These are phyloP conservation scores for Pythium apleroticum DNA, from an alignment of 352 stramenopile genomes.

Conservation along the genomic window DNA sequence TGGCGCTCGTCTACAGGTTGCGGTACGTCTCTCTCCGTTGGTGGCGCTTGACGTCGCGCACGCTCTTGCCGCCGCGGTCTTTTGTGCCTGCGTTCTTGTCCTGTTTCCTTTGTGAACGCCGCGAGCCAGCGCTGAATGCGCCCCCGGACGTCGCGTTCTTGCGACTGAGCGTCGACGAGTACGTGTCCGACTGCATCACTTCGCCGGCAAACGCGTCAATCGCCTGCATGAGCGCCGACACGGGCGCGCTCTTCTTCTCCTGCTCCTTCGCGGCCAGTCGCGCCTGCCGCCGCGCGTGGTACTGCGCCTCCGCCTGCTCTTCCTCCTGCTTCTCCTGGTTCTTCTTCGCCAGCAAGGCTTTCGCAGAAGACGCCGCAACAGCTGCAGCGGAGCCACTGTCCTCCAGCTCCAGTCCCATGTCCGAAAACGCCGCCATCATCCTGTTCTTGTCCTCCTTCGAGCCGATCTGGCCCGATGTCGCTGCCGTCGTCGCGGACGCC, in stretches of 20 bases:
- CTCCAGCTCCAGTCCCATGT: conserved; percentile 50
- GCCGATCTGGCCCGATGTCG: conserved; percentile 13
- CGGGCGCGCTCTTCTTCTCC: conserved; percentile 23
- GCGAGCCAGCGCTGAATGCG: conserved; percentile 32
- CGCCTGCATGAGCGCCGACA: conserved; percentile 58
- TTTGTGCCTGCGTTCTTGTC: conserved; percentile 36
- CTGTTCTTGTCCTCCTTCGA: conserved; percentile 27
- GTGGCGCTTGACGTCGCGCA: conserved; percentile 38
- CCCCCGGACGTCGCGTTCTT: conserved; percentile 19
- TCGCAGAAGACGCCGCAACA: conserved; percentile 28
- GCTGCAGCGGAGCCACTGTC: conserved; percentile 27
- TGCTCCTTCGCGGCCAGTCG: conserved; percentile 15
- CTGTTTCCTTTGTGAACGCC: conserved; percentile 50
- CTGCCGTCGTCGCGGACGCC: conserved; percentile 2
- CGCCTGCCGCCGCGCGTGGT: conserved; percentile 34
- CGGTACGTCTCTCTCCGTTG: conserved; percentile 68
- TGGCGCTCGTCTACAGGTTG: conserved; percentile 46
- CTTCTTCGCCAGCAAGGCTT: conserved; percentile 57
- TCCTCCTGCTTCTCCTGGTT: conserved; percentile 41
- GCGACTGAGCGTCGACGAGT: conserved; percentile 21
- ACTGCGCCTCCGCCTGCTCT: conserved; percentile 28
- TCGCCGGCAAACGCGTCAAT: conserved; percentile 63
- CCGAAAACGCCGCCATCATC: conserved; percentile 63
- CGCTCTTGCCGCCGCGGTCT: conserved; percentile 30
- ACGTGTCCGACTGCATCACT: conserved; percentile 37